A percentile compares a stretch with the other conserved stretches of the same genome.
phyloP scores from a whole-genome alignment of 768 basidiomycete species.

The Inosperma sp. region DNA sequence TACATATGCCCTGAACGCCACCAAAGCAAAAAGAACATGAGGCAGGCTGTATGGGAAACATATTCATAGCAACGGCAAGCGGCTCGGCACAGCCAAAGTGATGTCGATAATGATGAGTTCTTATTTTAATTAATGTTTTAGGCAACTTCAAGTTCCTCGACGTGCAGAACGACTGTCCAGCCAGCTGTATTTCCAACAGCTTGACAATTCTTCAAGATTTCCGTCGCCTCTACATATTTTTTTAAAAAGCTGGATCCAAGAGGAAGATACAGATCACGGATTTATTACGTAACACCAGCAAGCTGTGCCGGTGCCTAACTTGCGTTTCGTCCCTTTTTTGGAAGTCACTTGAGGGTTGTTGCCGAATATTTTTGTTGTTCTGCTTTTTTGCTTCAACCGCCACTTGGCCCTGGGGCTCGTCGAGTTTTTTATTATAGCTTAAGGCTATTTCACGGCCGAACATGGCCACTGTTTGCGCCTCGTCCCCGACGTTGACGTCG shows the following conservation, averaged over 20 bases:
- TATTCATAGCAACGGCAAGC: background rate
- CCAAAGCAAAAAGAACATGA: background rate
- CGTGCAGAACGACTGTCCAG: no score
- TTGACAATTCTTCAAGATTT: no score
- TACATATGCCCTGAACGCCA: no score
- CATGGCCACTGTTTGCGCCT: conserved; percentile 18
- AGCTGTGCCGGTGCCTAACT: conserved; percentile 7
- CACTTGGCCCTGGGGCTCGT: background rate
- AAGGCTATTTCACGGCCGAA: background rate
- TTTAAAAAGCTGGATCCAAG: no score
- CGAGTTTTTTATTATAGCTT: background rate
- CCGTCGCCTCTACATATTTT: no score
- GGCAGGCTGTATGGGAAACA: background rate
- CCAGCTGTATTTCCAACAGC: no score
- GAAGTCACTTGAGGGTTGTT: background rate
- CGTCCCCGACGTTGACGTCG: conserved; percentile 20
- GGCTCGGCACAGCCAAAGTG: no score
- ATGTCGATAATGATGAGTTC: no score
- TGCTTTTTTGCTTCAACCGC: background rate
- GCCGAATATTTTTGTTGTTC: background rate
- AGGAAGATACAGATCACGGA: no score
- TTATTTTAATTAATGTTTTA: no score
- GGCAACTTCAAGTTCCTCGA: no score
- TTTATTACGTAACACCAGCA: conserved; percentile 5
- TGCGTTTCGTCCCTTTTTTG: background rate